Conservation (phyloP, 495 filamentous ascomycete species). For the Parmelia sp. region DNA sequence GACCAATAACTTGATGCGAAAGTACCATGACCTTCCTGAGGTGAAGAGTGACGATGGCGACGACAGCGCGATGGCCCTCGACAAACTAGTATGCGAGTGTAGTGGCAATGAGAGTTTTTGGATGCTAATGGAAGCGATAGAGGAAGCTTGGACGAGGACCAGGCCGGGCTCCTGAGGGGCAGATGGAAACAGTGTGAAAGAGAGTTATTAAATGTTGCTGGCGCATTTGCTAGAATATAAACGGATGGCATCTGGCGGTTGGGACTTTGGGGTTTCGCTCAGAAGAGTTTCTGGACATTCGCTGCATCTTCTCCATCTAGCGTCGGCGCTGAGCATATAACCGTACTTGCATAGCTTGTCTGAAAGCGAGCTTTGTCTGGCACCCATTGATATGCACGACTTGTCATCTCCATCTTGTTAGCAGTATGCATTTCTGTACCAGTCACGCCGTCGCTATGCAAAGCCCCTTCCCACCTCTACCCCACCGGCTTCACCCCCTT, state of each 20-base stretch:
- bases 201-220: neutral
- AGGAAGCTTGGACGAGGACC: slow-evolving; percentile 41
- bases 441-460: slow-evolving; percentile 13
- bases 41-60: slow-evolving; percentile 33
- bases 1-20: too few relatives aligned
- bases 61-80: slow-evolving; percentile 35
- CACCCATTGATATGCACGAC: neutral
- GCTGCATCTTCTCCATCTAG: neutral
- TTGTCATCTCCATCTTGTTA: neutral
- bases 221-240: neutral
- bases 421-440: neutral
- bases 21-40: too few relatives aligned
- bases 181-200: neutral
- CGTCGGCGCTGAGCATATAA: neutral
- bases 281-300: neutral
- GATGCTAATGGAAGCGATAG: slow-evolving; percentile 40
- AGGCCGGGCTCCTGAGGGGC: slow-evolving; percentile 31
- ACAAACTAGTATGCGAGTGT: slow-evolving; percentile 41
- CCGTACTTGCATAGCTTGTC: neutral
- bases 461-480: neutral
- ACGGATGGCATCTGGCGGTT: neutral
- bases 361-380: neutral
- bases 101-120: slow-evolving; percentile 42
- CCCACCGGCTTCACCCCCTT: slow-evolving; percentile 83
- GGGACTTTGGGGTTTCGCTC: slow-evolving; percentile 1